A percentile compares a stretch with the other conserved stretches of the same genome.
Evolutionary conservation across 805 yeast species (phyloP).

Genomic region (Candida pseudoglaebosa): DNA sequence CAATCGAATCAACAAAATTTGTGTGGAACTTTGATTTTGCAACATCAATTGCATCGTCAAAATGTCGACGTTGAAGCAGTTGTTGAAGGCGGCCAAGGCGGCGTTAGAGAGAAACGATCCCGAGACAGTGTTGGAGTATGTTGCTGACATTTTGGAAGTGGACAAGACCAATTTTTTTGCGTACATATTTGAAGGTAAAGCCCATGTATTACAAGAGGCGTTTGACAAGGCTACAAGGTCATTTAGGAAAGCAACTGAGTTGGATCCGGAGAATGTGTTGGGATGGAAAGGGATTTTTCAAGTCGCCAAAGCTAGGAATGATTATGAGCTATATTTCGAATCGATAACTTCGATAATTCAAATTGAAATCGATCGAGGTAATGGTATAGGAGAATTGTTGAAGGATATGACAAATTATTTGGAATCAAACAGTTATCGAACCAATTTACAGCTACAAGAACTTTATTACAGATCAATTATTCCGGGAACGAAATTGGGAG

Average conservation of each 20-base stretch:
- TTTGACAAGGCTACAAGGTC: constrained; percentile 35
- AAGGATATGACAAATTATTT: constrained; percentile 46
- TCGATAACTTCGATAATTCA: constrained; percentile 40
- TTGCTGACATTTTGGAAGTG: constrained; percentile 50
- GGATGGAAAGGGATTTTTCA: constrained; percentile 83
- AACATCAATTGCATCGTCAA: not conserved
- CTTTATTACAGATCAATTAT: constrained; percentile 46
- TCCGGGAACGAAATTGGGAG: constrained; percentile 57
- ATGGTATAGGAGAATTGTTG: constrained; percentile 45
- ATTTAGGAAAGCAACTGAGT: constrained; percentile 46
- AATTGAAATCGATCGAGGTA: constrained; percentile 38
- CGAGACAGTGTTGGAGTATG: constrained; percentile 55
- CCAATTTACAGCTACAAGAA: constrained; percentile 35
- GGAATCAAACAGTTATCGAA: constrained; percentile 27
- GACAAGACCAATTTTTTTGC: constrained; percentile 66
- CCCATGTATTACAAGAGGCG: constrained; percentile 46
- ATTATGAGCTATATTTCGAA: constrained; percentile 43
- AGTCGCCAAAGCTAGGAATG: constrained; percentile 33
- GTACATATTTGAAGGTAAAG: constrained; percentile 67
- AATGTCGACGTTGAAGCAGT: constrained; percentile 20
- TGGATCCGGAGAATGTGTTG: constrained; percentile 48
- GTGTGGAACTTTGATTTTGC: not conserved
- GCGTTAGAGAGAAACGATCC: constrained; percentile 56
- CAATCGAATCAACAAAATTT: not conserved
- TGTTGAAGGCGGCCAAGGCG: constrained; percentile 36